These are phyloP conservation scores for Verbena officinalis DNA, from an alignment of 257 asterid genomes.

Conservation along the genomic window DNA sequence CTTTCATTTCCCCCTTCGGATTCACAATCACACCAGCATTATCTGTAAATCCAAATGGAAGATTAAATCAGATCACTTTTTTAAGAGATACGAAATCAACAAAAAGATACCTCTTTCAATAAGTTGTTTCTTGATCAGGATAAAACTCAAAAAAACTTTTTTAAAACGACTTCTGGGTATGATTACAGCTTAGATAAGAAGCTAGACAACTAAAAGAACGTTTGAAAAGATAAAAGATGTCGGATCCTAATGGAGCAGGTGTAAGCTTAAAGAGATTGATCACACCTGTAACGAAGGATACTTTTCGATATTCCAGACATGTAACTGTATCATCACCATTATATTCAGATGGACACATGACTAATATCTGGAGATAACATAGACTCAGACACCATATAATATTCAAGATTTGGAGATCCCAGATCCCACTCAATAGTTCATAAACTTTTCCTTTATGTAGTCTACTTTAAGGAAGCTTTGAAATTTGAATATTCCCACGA, in stretches of 20 bases:
- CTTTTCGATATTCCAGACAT: slow-evolving; percentile 50
- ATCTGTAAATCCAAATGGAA: slow-evolving; percentile 29
- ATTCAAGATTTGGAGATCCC: slow-evolving; percentile 22
- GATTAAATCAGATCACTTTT: not conserved
- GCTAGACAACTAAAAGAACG: not conserved
- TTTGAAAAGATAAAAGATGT: slow-evolving; percentile 23
- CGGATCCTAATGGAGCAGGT: slow-evolving; percentile 73
- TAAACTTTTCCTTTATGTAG: slow-evolving; percentile 21
- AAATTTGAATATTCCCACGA: no score
- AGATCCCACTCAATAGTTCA: slow-evolving; percentile 31
- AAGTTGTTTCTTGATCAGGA: not conserved
- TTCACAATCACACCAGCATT: slow-evolving; percentile 65
- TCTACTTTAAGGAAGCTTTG: slow-evolving; percentile 30
- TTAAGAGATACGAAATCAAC: not conserved
- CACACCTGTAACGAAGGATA: slow-evolving; percentile 69
- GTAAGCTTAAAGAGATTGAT: slow-evolving; percentile 37
- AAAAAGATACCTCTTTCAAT: not conserved
- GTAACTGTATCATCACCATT: slow-evolving; percentile 66
- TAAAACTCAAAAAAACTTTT: not conserved
- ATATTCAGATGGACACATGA: slow-evolving; percentile 55
- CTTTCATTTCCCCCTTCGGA: slow-evolving; percentile 69
- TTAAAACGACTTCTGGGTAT: not conserved
- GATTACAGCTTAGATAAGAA: not conserved
- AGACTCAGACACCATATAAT: slow-evolving; percentile 3
- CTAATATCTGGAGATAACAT: slow-evolving; percentile 39